Evolutionary conservation across 305 asterid species (phyloP), one percentile per base, ranked within the genome.

Genomic region (Fraxinus nigra): DNA sequence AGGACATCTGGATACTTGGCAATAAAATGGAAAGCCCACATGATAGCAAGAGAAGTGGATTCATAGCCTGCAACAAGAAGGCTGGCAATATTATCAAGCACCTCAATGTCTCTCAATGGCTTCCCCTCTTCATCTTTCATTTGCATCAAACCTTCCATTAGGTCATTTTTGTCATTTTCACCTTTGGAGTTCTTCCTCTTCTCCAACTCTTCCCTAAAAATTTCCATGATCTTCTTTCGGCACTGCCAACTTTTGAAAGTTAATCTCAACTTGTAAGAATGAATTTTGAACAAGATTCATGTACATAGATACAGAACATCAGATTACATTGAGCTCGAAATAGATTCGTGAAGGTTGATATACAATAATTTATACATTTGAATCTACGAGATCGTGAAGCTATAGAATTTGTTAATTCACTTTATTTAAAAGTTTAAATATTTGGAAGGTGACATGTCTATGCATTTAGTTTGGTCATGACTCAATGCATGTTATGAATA

Each of bases 11-110:
- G 92, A 61, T 81, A 76, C 85, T 87, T 88, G 26, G 92, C 93
- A 6, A 92, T 83, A 80, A 77, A 88, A 81, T 88, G 87, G 35
- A 92, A 13, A 14, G 92, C 92, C 92, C 93, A 92, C 92, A 84
- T 92, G 48, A 88, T 81, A 11, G 95, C 54, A 6, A 82, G 13
- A 11, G 93, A 79, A 8, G 93, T 91, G 1, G 93, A 89, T 2
- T 81, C 77, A 59, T 85, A 90, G 28, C 93, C 92, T 48, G 81
- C 92, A 22, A 90, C 67, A 35, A 89, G 76, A 51, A 92, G 92
- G 79, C 84, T 84, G 24, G 83, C 87, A 0, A 92, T 89, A 75
- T 89, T 89, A 76, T 88, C 95, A 33, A 92, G 87, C 72, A 92
- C 89, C 84, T 92, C 95, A 18, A 4, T 37, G 3, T 92, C 95